Evolutionary conservation across 352 stramenopile genomes (phyloP).

Genomic region (Phytopythium chamaehyphon): DNA sequence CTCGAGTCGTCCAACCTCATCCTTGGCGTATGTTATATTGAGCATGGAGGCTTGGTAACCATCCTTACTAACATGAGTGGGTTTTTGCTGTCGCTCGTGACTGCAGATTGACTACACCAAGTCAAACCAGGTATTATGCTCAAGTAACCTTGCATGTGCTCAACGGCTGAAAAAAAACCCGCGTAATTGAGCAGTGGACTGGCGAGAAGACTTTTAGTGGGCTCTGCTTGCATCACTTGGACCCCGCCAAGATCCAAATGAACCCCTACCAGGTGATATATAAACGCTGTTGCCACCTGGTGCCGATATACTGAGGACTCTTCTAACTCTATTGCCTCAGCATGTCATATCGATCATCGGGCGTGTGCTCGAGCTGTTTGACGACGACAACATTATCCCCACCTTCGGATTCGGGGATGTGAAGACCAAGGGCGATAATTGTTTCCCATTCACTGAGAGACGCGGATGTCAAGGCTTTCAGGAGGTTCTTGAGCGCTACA

Average conservation of each 20-base stretch:
- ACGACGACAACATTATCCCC: constrained; percentile 80
- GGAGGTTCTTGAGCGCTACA: constrained; percentile 58
- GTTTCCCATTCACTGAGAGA: constrained; percentile 39
- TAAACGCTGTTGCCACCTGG: too few relatives aligned
- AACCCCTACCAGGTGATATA: constrained; percentile 44
- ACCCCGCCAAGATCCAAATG: constrained; percentile 34
- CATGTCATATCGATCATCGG: constrained; percentile 65
- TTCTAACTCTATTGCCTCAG: constrained; percentile 12
- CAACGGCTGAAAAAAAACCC: background rate
- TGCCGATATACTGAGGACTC: background rate
- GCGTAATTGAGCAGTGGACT: constrained; percentile 56
- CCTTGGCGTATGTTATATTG: constrained; percentile 29
- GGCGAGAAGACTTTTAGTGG: constrained; percentile 57
- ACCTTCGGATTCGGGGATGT: constrained; percentile 64
- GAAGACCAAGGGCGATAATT: constrained; percentile 34
- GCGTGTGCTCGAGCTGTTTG: constrained; percentile 58
- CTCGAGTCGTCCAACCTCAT: constrained; percentile 54
- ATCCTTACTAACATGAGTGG: constrained; percentile 28
- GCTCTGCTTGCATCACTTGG: constrained; percentile 60
- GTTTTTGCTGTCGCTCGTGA: background rate
- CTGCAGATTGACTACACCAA: constrained; percentile 63
- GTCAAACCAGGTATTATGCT: constrained; percentile 40
- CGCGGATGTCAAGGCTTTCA: constrained; percentile 42
- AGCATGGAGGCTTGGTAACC: too few relatives aligned
- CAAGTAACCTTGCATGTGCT: background rate